Evolutionary conservation across 345 rosid species (phyloP).

Genomic region (Eucalyptus marginata): DNA sequence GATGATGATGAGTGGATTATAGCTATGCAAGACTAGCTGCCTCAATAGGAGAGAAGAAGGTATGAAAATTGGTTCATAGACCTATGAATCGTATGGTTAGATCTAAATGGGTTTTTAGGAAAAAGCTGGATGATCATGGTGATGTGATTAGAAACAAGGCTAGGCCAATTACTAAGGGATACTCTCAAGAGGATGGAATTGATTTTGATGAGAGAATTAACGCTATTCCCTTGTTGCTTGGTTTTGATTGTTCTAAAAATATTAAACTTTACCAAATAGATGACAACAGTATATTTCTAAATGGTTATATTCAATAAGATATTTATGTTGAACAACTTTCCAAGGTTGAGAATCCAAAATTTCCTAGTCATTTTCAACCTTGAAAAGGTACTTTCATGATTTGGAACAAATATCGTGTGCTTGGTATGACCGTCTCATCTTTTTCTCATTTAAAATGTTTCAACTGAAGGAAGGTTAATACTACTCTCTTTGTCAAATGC

Average conservation of each 20-base stretch:
- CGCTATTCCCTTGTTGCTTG: background rate
- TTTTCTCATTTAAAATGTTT: background rate
- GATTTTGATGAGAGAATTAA: background rate
- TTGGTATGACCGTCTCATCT: background rate
- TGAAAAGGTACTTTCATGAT: background rate
- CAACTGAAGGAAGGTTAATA: background rate
- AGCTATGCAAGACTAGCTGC: background rate
- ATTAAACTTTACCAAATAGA: no score
- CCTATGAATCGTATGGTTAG: background rate
- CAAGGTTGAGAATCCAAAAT: background rate
- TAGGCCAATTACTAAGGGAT: background rate
- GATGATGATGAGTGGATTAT: no score
- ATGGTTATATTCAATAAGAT: background rate
- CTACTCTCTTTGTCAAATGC: background rate
- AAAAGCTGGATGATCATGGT: background rate
- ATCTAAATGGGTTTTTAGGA: background rate
- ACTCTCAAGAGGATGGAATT: no score
- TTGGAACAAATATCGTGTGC: accelerated
- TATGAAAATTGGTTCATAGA: background rate
- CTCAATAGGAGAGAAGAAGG: background rate
- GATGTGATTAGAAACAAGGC: background rate
- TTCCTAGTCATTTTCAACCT: background rate
- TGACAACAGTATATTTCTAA: background rate
- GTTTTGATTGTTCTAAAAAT: background rate
- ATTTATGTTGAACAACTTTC: background rate